phyloP scores from a whole-genome alignment of 495 filamentous ascomycete species.

The Saxophila tyrrhenica region DNA sequence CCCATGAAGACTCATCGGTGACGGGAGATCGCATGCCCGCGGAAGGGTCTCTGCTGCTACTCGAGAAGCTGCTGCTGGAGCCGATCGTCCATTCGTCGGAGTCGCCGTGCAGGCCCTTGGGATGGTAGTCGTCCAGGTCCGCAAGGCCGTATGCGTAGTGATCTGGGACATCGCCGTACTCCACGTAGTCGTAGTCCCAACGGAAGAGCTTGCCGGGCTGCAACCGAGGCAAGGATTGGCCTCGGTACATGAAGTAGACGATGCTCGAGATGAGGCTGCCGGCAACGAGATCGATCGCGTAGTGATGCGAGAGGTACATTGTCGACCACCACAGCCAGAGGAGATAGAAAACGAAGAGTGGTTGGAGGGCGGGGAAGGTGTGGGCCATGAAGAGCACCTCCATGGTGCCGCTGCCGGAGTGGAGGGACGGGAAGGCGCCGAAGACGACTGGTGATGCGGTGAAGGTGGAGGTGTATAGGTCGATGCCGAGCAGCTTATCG shows the following conservation, averaged over 20 bases:
- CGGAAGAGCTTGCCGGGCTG: conserved; percentile 75
- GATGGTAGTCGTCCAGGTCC: conserved; percentile 41
- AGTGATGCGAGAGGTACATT: conserved; percentile 94
- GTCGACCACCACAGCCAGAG: conserved; percentile 98
- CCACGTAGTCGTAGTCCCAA: conserved; percentile 94
- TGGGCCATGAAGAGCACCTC: conserved; percentile 89
- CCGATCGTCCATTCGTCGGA: conserved; percentile 65
- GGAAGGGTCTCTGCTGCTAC: conserved; percentile 30
- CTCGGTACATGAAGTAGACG: conserved; percentile 67
- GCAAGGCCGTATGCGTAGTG: conserved; percentile 47
- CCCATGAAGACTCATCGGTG: conserved; percentile 50
- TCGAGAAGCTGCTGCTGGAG: conserved; percentile 58
- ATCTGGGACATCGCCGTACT: conserved; percentile 49
- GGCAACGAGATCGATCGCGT: conserved; percentile 82
- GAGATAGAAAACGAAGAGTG: conserved; percentile 67
- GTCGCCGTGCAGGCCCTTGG: conserved; percentile 32
- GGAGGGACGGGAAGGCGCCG: conserved; percentile 85
- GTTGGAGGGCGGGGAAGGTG: conserved; percentile 67
- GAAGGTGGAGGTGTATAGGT: conserved; percentile 85
- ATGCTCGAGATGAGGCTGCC: conserved; percentile 72
- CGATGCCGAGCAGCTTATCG: conserved; percentile 75
- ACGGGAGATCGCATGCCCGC: conserved; percentile 42
- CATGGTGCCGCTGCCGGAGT: conserved; percentile 73
- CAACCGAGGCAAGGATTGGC: conserved; percentile 65
- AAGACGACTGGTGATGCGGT: conserved; percentile 83